Evolutionary conservation across 2,329 filamentous ascomycete species (phyloP), one percentile per base, ranked within the genome.

Genomic region (Dothideomycetes sp.): DNA sequence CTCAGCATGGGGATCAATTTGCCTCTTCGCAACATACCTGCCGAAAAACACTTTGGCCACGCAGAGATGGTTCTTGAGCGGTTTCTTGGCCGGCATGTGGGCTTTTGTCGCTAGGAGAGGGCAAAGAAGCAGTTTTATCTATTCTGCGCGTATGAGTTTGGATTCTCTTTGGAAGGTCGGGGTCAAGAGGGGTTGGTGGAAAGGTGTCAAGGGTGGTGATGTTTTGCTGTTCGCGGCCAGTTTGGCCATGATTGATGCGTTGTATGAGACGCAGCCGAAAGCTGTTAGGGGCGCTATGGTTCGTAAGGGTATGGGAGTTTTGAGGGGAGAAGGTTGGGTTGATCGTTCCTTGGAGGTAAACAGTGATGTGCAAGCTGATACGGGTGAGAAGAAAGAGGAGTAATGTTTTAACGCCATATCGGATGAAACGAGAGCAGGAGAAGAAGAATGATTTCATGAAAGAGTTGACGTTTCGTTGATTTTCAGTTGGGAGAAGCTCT

Each of bases 121-220:
- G 45, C 75, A 80, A 29, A 67, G 83, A 12, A 70, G 72, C 1
- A 74, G 84, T 41, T 94, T 93, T 61, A 53, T 95, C 46, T 91
- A 91, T 61, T 80, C 77, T 48, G 77, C 83, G 20, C 73, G 88
- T 2, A 66, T 80, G n/a, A 86, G 82, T 45, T 69, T 94, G 20
- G 84, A 94, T 58, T 84, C 78, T 25, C 62, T 87, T 32, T 96
- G 87, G 85, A 94, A 94, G 67, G 85, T 94, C 0, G 87, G 88
- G n/a, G 76, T 83, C 41, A 96, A 96, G 76, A 70, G 81, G 23
- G 75, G 85, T 1, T 86, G 86, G 78, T 94, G 89, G 86, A 78
- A 74, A 49, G 84, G 84, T 9, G 72, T 91, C 58, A 76, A 73
- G 53, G 83, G 84, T 25, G 87, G 87, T 0, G 89, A 96, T 61